Conservation (phyloP, 2,329 filamentous ascomycete species). For the Hypomyces rosellus region DNA sequence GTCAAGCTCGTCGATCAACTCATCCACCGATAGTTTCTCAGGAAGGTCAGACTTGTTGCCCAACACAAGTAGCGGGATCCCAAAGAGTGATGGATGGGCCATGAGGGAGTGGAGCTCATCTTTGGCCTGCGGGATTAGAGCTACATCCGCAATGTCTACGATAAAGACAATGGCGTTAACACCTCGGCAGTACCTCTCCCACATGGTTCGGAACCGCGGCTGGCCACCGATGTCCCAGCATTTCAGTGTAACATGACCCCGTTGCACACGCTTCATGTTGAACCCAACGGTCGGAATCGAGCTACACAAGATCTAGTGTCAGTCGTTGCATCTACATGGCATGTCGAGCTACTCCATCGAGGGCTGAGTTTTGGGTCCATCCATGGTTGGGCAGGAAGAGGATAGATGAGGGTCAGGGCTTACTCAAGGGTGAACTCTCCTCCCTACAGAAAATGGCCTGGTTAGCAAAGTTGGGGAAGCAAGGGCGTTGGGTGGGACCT, state of each 20-base stretch:
- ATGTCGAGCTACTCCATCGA: neutral
- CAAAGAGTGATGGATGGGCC: constrained; percentile 74
- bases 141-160: constrained; percentile 86
- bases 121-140: constrained; percentile 73
- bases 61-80: constrained; percentile 87
- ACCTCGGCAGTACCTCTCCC: constrained; percentile 96
- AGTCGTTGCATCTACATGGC: constrained; percentile 18
- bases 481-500: constrained; percentile 38
- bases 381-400: neutral
- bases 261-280: constrained; percentile 98
- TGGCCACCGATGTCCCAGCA: constrained; percentile 99
- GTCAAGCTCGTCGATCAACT: constrained; percentile 88
- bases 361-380: neutral
- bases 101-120: constrained; percentile 90
- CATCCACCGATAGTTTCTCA: constrained; percentile 87
- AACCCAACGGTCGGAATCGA: constrained; percentile 98
- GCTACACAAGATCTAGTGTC: constrained; percentile 50
- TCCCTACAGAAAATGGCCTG: constrained; percentile 51
- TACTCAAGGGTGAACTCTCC: constrained; percentile 99
- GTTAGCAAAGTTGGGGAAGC: constrained; percentile 14
- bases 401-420: constrained; percentile 32
- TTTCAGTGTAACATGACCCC: constrained; percentile 96
- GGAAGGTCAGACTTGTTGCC: constrained; percentile 96
- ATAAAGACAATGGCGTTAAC: constrained; percentile 99
- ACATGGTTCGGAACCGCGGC: constrained; percentile 96